These are phyloP conservation scores for Diaporthe vexans DNA, from an alignment of 2,329 filamentous ascomycete species.

Conservation along the genomic window DNA sequence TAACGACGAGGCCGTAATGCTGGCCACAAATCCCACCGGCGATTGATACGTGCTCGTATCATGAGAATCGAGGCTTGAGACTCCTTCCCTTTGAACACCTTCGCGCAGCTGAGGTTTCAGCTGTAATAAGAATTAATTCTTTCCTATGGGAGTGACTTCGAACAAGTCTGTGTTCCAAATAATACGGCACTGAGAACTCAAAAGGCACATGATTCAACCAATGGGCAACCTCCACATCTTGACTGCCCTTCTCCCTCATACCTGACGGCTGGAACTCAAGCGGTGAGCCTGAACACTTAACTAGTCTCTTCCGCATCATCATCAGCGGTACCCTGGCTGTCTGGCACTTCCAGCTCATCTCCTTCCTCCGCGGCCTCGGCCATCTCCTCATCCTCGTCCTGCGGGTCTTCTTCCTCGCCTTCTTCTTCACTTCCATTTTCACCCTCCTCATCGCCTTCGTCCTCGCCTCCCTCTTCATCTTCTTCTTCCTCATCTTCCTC, in stretches of 20 bases:
- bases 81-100: no score
- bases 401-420: slow-evolving; percentile 36
- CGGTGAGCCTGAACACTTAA: neutral
- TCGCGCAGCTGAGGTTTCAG: neutral
- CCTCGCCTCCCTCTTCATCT: slow-evolving; percentile 41
- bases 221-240: neutral
- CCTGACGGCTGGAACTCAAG: no score
- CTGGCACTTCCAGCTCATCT: slow-evolving; percentile 41
- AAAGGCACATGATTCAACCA: neutral
- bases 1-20: neutral
- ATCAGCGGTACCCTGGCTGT: slow-evolving; percentile 10
- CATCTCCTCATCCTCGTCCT: slow-evolving; percentile 28
- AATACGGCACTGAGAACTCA: neutral
- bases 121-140: neutral
- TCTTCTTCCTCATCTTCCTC: slow-evolving; percentile 43
- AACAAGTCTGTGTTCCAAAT: neutral
- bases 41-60: neutral
- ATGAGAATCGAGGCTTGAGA: neutral
- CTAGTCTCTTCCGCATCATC: slow-evolving; percentile 33
- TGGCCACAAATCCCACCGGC: neutral
- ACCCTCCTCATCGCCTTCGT: slow-evolving; percentile 40
- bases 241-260: neutral
- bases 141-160: no score
- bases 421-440: slow-evolving; percentile 38
- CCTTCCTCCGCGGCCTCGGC: slow-evolving; percentile 41